Evolutionary conservation across 2,329 filamentous ascomycete genomes (phyloP).

Genomic region (Colletotrichum destructivum): DNA sequence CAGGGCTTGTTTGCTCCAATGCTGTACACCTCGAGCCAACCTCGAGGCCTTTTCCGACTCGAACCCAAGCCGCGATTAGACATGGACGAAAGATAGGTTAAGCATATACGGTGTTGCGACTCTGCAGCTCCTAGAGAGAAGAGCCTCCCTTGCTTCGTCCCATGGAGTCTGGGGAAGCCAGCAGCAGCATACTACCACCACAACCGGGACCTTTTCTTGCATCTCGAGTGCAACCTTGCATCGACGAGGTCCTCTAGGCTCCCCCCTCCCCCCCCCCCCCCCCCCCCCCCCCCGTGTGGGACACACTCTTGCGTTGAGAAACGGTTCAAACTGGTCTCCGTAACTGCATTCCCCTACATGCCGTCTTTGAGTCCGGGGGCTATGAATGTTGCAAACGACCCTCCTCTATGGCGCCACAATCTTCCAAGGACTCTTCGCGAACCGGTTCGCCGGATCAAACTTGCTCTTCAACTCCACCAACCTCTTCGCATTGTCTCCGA

Average conservation of each 20-base stretch:
- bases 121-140: background rate
- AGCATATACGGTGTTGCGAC: background rate
- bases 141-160: background rate
- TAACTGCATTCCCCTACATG: no score
- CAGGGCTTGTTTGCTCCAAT: background rate
- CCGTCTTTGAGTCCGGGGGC: no score
- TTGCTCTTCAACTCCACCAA: slow-evolving; percentile 52
- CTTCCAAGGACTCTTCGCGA: slow-evolving; percentile 39
- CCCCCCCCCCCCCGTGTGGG: no score
- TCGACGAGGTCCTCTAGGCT: no score
- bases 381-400: background rate
- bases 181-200: background rate
- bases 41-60: background rate
- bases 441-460: slow-evolving; percentile 54
- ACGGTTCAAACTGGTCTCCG: no score
- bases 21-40: background rate
- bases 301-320: background rate
- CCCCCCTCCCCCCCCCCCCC: no score
- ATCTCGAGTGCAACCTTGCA: no score
- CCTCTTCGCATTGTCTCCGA: slow-evolving; percentile 50
- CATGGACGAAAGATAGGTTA: background rate
- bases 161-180: background rate
- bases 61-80: background rate
- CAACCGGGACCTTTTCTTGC: no score
- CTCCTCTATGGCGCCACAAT: background rate